Conservation (phyloP, 1,284 basidiomycete species). For the Cutaneotrichosporon sp. region DNA sequence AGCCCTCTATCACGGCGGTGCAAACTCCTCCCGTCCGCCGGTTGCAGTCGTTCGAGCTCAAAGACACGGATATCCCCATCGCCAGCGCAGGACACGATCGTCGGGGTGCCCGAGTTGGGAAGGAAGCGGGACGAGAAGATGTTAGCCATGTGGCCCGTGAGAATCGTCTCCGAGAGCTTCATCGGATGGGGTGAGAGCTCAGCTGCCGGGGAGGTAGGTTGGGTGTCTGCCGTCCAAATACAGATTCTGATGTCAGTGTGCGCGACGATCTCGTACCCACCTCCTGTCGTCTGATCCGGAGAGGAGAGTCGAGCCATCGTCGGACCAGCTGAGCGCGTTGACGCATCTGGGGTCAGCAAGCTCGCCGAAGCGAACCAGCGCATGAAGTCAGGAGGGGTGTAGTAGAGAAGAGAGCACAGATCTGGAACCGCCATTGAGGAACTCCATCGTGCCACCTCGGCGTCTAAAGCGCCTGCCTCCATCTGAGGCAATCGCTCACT, state of each 20-base stretch:
- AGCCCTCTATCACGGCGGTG: conserved; percentile 15
- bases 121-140: conserved; percentile 84
- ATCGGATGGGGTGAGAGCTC: conserved; percentile 56
- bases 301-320: conserved; percentile 65
- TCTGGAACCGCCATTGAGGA: too few relatives aligned
- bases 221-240: conserved; percentile 60
- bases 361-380: background rate
- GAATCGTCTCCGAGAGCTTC: conserved; percentile 58
- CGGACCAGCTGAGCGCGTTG: conserved; percentile 78
- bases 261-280: conserved; percentile 51
- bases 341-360: conserved; percentile 54
- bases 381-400: too few relatives aligned
- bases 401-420: too few relatives aligned
- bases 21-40: conserved; percentile 38
- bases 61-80: conserved; percentile 76
- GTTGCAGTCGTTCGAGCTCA: conserved; percentile 59
- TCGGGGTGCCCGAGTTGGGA: conserved; percentile 52
- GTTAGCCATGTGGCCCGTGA: conserved; percentile 76
- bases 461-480: too few relatives aligned
- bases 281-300: conserved; percentile 78
- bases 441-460: too few relatives aligned
- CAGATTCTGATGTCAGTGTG: conserved; percentile 53
- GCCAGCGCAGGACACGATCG: conserved; percentile 64
- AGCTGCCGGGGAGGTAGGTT: conserved; percentile 11
- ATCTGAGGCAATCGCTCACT: too few relatives aligned